Percentiles rank a stretch among this genome's conserved stretches.
phyloP scores from a whole-genome alignment of 1,284 basidiomycete genomes.

The Grifola frondosa region DNA sequence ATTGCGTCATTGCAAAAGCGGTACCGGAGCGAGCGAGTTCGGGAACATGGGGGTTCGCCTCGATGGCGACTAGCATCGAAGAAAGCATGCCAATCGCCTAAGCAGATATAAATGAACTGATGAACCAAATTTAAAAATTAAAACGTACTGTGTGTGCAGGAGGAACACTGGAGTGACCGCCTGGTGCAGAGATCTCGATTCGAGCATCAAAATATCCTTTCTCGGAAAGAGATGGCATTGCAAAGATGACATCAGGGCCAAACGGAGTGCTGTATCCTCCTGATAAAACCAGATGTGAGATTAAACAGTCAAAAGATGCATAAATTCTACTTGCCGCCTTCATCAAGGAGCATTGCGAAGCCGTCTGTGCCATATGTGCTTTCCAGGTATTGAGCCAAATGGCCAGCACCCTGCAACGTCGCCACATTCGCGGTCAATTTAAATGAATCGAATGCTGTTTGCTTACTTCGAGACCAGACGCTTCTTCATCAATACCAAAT shows the following conservation, averaged over 20 bases:
- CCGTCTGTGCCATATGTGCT: constrained; percentile 49
- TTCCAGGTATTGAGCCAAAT: constrained; percentile 46
- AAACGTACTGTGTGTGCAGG: constrained; percentile 49
- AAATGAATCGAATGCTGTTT: too few species aligned
- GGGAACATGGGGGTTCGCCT: constrained; percentile 42
- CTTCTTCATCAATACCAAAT: constrained; percentile 73
- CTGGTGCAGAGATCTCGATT: constrained; percentile 47
- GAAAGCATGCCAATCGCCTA: constrained; percentile 58
- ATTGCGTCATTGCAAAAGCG: constrained; percentile 23
- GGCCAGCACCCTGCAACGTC: constrained; percentile 47
- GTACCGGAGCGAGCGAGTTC: constrained; percentile 31
- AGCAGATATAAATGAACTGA: background rate
- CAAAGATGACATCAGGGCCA: constrained; percentile 40
- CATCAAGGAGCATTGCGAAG: constrained; percentile 55
- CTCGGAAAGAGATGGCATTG: constrained; percentile 54
- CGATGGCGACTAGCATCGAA: constrained; percentile 45
- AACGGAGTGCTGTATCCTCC: constrained; percentile 34
- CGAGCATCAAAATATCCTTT: constrained; percentile 63
- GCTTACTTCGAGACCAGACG: constrained; percentile 45
- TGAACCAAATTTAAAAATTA: background rate
- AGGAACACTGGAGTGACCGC: constrained; percentile 68
- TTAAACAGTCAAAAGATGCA: constrained; percentile 5
- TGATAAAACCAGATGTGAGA: constrained; percentile 14
- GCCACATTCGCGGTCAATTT: too few species aligned
- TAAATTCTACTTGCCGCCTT: constrained; percentile 37